Evolutionary conservation across 331 rosid species (phyloP), one percentile per base, ranked within the genome.

Genomic region (Malus hybrid): DNA sequence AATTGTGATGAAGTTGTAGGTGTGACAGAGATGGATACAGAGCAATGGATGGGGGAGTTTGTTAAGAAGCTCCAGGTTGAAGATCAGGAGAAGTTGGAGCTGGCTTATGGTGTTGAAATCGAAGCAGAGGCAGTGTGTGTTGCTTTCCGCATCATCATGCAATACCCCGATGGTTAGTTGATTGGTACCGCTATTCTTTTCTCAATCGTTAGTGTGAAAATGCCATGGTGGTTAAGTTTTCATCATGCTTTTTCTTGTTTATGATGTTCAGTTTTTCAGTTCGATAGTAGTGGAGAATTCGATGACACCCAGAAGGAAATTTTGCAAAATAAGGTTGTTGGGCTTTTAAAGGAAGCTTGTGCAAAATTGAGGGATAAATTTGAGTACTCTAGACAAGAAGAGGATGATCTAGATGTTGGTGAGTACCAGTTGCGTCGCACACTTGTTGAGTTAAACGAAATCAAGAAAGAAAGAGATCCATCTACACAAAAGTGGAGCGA

Each of bases 71-170:
- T 73, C 39, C 55, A 73, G 18, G 36, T 8, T 64, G 68, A 60
- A 44, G 56, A 73, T 59, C 76, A 73, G 68, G 68, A 59, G 76
- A 60, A 73, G 68, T 24, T 73, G 67, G 76, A 59, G 76, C 68
- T 73, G 27, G 57, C 46, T 48, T 59, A 20, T 60, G 76, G 76
- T 59, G 76, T 73, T 39, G 76, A 73, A 73, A 73, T 73, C 39
- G 57, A 39, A 36, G 24, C 68, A 2, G 76, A 59, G 8, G 56
- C 68, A 10, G 57, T 73, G 36, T 29, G 39, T 12, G 39, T 34
- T 24, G 76, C 76, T 18, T 59, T 36, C 42, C 68, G 57, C 8
- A 73, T 73, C 56, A 73, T 73, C 22, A 34, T 39, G 56, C 55
- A 73, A 20, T 60, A 73, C 39, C 76, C 76, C 27, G 59, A 59